Evolutionary conservation across 148 eudicot species (phyloP), one percentile per base, ranked within the genome.

Genomic region (Vaccinium corymbosum): DNA sequence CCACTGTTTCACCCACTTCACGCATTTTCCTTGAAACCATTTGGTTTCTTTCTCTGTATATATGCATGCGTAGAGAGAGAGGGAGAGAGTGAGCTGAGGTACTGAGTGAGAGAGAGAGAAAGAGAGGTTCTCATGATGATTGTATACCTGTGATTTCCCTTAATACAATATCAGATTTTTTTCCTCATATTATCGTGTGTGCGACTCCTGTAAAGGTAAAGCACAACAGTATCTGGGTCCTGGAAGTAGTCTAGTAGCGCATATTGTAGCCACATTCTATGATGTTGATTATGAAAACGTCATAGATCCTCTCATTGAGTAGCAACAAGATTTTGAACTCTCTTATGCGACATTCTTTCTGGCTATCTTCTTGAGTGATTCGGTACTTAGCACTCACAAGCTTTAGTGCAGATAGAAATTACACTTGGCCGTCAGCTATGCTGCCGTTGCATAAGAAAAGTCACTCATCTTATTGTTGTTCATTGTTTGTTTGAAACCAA

Each of bases 261-360:
- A 68, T 15, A 71, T 3, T 29, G 17, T 73, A 71, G 78, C 49
- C 17, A 53, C 84, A 52, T 82, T 53, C 53, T 12, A 71, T 71
- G 3, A 55, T 14, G 38, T 38, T 75, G 17, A 20, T 42, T 56
- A 55, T 42, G 56, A 25, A 77, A 51, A 25, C 27, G 7, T 77
- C 61, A 19, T 10, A 53, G 68, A 32, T 79, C 49, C 49, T 80
- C 38, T 20, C 62, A 29, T 42, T 62, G 25, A 13, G 27, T 10
- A 8, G 59, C 49, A 48, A 68, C 59, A 38, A 25, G 14, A 49
- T 70, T 49, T 14, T 27, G 17, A 48, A 22, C 14, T 15, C 51
- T 57, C 57, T 46, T 12, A 32, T 42, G 53, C 8, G 20, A 46
- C 49, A 4, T 15, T 42, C 22, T 57, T 80, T 11, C 13, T 42